Percentiles rank a stretch among this genome's conserved stretches.
Evolutionary conservation across 2,329 filamentous ascomycete genomes (phyloP).

Genomic region (Ascochyta pisi): DNA sequence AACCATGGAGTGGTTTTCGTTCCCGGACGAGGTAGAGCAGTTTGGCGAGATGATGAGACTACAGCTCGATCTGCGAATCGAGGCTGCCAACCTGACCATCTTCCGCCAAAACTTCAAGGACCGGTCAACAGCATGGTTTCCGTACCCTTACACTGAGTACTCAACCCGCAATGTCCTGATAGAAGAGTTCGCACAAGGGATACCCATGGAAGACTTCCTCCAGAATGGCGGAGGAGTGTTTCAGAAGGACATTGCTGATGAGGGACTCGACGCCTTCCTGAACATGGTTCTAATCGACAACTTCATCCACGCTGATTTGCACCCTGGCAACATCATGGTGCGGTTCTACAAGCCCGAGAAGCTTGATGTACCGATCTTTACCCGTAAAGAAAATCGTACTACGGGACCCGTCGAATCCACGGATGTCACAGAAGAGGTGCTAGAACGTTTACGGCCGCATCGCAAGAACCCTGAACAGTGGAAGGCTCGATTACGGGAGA

Average conservation of each 20-base stretch:
- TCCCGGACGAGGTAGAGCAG: conserved; percentile 91
- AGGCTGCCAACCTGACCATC: conserved; percentile 84
- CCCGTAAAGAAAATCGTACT: conserved; percentile 42
- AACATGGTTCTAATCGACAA: conserved; percentile 98
- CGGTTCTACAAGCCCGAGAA: conserved; percentile 89
- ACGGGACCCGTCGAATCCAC: conserved; percentile 57
- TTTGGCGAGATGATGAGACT: conserved; percentile 99
- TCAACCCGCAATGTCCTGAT: conserved; percentile 91
- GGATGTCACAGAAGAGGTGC: conserved; percentile 87
- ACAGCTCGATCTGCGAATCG: conserved; percentile 94
- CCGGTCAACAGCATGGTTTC: conserved; percentile 93
- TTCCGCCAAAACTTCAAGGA: conserved; percentile 92
- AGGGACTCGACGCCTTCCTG: conserved; percentile 93
- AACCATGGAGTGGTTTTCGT: conserved; percentile 95
- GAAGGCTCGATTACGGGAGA: conserved; percentile 73
- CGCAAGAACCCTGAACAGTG: conserved; percentile 72
- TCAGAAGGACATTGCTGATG: conserved; percentile 91
- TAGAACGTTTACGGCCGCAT: conserved; percentile 78
- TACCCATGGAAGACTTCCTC: conserved; percentile 87
- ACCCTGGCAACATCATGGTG: conserved; percentile 99
- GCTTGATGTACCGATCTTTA: conserved; percentile 67
- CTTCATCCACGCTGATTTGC: conserved; percentile 94
- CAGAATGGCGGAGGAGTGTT: conserved; percentile 91
- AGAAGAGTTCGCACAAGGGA: conserved; percentile 94
- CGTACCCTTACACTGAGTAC: conserved; percentile 90